Evolutionary conservation across 1,284 basidiomycete genomes (phyloP).

Genomic region (Fomes fomentarius): DNA sequence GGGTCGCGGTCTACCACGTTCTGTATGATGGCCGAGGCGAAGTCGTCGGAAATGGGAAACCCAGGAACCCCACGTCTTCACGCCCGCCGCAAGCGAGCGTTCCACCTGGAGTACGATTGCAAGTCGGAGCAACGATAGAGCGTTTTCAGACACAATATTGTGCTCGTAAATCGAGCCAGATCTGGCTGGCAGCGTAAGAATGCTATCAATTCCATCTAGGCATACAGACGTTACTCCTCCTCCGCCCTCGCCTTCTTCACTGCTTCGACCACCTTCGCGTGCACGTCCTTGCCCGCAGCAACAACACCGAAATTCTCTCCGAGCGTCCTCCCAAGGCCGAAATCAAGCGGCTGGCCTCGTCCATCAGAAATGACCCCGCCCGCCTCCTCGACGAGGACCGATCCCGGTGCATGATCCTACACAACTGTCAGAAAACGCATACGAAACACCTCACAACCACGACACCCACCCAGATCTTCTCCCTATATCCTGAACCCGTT

Average conservation of each 20-base stretch:
- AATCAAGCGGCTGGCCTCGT: conserved; percentile 79
- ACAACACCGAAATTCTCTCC: conserved; percentile 90
- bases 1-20: too few relatives aligned
- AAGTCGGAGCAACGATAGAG: too few relatives aligned
- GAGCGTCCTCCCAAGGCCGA: conserved; percentile 86
- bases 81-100: too few relatives aligned
- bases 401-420: conserved; percentile 91
- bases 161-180: too few relatives aligned
- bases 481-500: conserved; percentile 49
- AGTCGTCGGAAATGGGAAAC: too few relatives aligned
- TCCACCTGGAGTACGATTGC: too few relatives aligned
- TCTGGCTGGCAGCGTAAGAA: too few relatives aligned
- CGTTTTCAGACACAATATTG: too few relatives aligned
- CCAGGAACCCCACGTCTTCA: too few relatives aligned
- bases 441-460: not conserved
- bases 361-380: conserved; percentile 89
- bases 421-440: not conserved
- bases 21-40: too few relatives aligned
- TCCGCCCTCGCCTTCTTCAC: conserved; percentile 68
- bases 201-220: too few relatives aligned
- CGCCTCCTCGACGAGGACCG: conserved; percentile 86
- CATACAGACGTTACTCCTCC: conserved; percentile 26
- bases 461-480: conserved; percentile 59
- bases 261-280: conserved; percentile 73
- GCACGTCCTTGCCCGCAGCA: conserved; percentile 71